Evolutionary conservation across 2,329 filamentous ascomycete genomes (phyloP), one percentile per base, ranked within the genome.

Genomic region (Didymella segeticola): DNA sequence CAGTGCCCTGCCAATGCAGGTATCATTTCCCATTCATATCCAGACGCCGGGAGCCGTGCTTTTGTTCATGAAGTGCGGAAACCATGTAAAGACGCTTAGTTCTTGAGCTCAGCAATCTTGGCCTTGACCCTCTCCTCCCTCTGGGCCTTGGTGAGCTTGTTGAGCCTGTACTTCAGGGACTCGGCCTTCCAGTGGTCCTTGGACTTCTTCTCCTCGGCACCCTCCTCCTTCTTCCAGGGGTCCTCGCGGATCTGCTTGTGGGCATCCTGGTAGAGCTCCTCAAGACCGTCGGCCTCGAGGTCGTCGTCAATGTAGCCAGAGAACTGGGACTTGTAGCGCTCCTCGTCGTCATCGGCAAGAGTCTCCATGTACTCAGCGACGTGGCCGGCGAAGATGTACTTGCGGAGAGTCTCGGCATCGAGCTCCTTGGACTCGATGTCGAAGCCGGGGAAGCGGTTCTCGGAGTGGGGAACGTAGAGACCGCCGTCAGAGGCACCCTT

Each of bases 321-420:
- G 89, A 99, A 99, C 86, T 99, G 95, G 72, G 86, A 88, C 86
- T 93, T 93, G 91, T 91, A 99, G 78, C 95, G 93, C 88, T 99
- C 95, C 90, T 99, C 95, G 77, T 99, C 95, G 78, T 99, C 95
- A 75, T 99, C 95, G 82, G 95, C 95, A 66, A 99, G 90, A 56
- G 89, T 95, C 89, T 99, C 95, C 95, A 99, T 99, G 89, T 99
- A 99, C 88, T 99, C 95, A 70, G 93, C 93, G 66, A 99, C 91
- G 87, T 99, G 95, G 61, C 95, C 93, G 77, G 86, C 95, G 81
- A 91, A 93, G 86, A 99, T 99, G 89, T 99, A 99, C 86, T 93
- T 96, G 86, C 93, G 92, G 78, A 99, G 91, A 69, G 87, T 89
- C 80, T 99, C 95, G 74, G 92, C 86, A 74, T 99, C 95, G 74